Evolutionary conservation across 495 filamentous ascomycete species (phyloP), one percentile per base, ranked within the genome.

Genomic region (Darksidea phi): DNA sequence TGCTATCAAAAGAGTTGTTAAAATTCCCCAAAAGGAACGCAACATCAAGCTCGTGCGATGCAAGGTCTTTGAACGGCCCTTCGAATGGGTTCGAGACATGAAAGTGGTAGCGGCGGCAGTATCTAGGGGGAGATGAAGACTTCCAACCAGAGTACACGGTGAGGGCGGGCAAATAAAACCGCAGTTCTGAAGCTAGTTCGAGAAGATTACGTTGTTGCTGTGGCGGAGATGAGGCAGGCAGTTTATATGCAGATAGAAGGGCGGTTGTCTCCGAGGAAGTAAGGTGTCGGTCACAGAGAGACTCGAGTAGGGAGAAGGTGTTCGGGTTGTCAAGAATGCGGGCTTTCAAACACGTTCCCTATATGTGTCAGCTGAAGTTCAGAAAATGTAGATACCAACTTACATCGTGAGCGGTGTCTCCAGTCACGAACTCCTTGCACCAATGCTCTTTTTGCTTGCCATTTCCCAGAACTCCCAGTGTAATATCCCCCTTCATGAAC

Each of bases 281-380:
- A 32, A 64, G 61, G 32, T 51, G 49, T 25, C 5, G 20, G 11
- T 1, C 21, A 17, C 48, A 59, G 49, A 64, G 61, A 13, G 26
- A 10, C 23, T 59, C 12, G 11, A 64, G 61, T 7, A 11, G 26
- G 25, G 37, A 7, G 26, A 59, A 36, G 1, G 55, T 25, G 36
- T 18, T 25, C 17, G 61, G 61, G 20, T 49, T 42, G 42, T 59
- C 61, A n/a, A 64, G 55, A 23, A 64, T 64, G 41, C 61, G 54
- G 11, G 26, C 61, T 59, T 64, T 64, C 11, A 64, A 49, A 8
- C 59, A 53, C 3, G 61, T 64, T 37, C 61, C 61, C 52, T 64
- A 6, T 17, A 12, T 17, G 24, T 12, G 48, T 60, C 6, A 53
- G 48, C 37, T 15, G 5, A 58, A 42, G 20, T 13, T 7, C n/a